Evolutionary conservation across 192 early-diverging fungal genomes (phyloP), one percentile per base, ranked within the genome.

Genomic region (Coemansia sp.): DNA sequence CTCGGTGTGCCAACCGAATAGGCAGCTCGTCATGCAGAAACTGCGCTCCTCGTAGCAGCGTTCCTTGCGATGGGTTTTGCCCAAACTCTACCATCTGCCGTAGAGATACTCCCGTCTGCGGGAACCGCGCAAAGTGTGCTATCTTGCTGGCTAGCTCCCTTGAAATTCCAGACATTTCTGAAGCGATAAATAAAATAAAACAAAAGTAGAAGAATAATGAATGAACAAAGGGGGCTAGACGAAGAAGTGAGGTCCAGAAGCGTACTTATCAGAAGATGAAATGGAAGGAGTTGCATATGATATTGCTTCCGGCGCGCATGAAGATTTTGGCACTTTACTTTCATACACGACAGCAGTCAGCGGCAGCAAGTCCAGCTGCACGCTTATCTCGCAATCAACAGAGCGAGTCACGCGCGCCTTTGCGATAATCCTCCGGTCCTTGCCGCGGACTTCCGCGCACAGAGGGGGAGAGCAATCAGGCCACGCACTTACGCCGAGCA

Each of bases 61-160:
- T 91, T 21, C 87, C 90, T 62, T 89, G 90, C 2, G 89, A 89
- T 34, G 92, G 92, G 65, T 87, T 88, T 67, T 90, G 89, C 87
- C 95, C 94, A 88, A 96, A 98, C 86, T 95, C 88, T 57, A 96
- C 95, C 93, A 98, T 95, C 79, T 98, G 93, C 64, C 88, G 88
- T 53, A 98, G 82, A 27, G 95, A 96, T 21, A 98, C 94, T 17
- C 93, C 91, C 2, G 96, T 98, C 73, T 95, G 96, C 48, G 94
- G 94, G 51, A 94, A 89, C 67, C 84, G 85, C 41, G 91, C 89
- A 87, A 91, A 94, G 76, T 91, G 86, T 36, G 88, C 87, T 66
- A 94, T 92, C 69, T 86, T 91, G 60, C 88, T 88, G 57, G 85
- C 84, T 38, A 93, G 74, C 68, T 88, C 85, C 3, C 88, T 87